Conservation (phyloP, 208 protist genomes). For the Strigomonas culicis region DNA sequence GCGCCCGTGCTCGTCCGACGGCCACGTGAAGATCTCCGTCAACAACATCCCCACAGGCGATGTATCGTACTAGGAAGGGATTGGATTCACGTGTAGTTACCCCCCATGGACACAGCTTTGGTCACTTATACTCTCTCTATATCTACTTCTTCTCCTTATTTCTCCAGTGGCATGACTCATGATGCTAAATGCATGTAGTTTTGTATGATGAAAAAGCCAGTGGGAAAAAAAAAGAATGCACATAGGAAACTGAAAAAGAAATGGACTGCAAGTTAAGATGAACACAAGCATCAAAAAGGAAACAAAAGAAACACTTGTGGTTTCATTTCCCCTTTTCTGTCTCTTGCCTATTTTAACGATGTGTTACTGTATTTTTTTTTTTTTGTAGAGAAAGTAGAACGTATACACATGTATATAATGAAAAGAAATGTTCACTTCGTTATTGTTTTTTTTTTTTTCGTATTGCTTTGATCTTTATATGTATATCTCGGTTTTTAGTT, state of each 20-base stretch:
- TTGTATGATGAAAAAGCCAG: neutral
- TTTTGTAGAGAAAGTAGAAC: conserved; percentile 4
- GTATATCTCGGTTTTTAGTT: neutral
- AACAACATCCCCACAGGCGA: conserved; percentile 82
- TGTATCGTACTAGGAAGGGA: conserved; percentile 15
- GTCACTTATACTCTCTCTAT: neutral
- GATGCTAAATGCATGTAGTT: conserved; percentile 1
- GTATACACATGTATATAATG: neutral
- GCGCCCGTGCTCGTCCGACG: conserved; percentile 72
- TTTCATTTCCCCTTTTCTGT: conserved; percentile 13
- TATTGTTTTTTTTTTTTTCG: conserved; percentile 6
- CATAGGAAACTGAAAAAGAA: conserved; percentile 10
- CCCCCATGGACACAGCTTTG: neutral
- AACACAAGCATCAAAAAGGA: neutral
- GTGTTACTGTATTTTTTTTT: conserved; percentile 16
- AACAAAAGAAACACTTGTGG: conserved; percentile 7
- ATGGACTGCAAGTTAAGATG: neutral
- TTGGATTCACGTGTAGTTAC: neutral
- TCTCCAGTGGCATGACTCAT: conserved; percentile 1
- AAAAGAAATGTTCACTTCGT: conserved; percentile 2
- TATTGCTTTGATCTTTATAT: neutral
- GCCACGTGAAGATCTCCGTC: conserved; percentile 85
- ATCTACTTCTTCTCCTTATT: neutral
- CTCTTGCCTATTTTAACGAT: conserved; percentile 12
- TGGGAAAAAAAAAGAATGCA: conserved; percentile 2